phyloP scores from a whole-genome alignment of 139 green algal species.

The Spirogloea muscicola region DNA sequence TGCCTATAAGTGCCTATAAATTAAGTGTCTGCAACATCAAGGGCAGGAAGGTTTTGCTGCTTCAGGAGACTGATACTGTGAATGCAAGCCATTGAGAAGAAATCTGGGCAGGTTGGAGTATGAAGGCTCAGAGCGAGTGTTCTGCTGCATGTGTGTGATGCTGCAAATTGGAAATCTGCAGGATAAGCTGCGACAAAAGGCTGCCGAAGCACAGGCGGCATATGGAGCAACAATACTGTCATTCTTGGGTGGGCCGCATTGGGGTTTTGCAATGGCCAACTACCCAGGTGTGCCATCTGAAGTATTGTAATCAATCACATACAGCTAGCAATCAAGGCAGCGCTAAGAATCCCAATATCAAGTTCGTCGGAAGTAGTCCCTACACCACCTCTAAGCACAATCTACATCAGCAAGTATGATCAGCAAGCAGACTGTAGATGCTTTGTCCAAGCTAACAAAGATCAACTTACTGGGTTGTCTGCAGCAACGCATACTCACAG shows the following conservation, averaged over 20 bases:
- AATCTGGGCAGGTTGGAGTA: too few relatives aligned
- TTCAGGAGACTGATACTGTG: too few relatives aligned
- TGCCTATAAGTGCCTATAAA: too few relatives aligned
- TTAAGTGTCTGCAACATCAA: too few relatives aligned
- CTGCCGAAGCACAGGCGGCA: constrained; percentile 54
- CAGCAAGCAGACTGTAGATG: neutral
- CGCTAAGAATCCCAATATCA: too few relatives aligned
- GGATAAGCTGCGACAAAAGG: neutral
- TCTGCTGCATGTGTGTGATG: neutral
- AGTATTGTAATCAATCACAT: neutral
- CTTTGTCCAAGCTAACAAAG: constrained; percentile 5
- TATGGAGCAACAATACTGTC: constrained; percentile 78
- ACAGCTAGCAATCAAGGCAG: too few relatives aligned
- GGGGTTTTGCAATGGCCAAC: constrained; percentile 70
- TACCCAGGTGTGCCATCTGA: constrained; percentile 20
- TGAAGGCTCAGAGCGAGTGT: too few relatives aligned
- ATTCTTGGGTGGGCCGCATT: constrained; percentile 89
- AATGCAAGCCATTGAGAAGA: too few relatives aligned
- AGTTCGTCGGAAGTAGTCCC: too few relatives aligned
- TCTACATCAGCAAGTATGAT: neutral
- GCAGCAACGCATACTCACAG: too few relatives aligned
- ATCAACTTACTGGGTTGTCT: too few relatives aligned
- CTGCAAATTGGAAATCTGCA: constrained; percentile 4
- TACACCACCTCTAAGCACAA: neutral
- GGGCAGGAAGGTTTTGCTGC: too few relatives aligned